These are phyloP conservation scores for Pichia rugopelliculosa DNA, from an alignment of 805 yeast species.

Conservation along the genomic window DNA sequence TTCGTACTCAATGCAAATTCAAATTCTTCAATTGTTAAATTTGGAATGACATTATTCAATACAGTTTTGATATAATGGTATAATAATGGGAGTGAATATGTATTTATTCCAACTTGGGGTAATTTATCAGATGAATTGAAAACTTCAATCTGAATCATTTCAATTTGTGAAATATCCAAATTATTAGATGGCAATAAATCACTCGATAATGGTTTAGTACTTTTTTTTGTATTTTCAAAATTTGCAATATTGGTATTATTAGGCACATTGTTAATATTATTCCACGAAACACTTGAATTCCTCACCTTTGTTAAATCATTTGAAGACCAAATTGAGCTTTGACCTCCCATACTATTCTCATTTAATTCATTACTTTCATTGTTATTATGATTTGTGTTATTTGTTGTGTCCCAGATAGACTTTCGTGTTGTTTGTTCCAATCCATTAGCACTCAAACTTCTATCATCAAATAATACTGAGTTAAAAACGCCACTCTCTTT, in stretches of 20 bases:
- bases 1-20: constrained; percentile 29
- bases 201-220: neutral
- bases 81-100: constrained; percentile 19
- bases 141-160: constrained; percentile 36
- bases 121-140: constrained; percentile 33
- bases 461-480: constrained; percentile 2
- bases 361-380: neutral
- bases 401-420: neutral
- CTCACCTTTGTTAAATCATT: neutral
- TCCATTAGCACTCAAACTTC: neutral
- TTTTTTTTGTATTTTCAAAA: neutral
- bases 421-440: neutral
- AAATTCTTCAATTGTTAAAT: constrained; percentile 16
- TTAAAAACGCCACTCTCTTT: neutral
- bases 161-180: constrained; percentile 21
- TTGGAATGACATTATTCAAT: constrained; percentile 32
- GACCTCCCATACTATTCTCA: constrained; percentile 7
- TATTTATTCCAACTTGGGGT: constrained; percentile 16
- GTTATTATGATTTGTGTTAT: neutral
- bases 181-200: neutral
- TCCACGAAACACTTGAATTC: constrained; percentile 2
- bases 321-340: constrained; percentile 21
- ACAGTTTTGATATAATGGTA: constrained; percentile 29
- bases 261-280: neutral
- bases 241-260: neutral